Evolutionary conservation across 1,284 basidiomycete genomes (phyloP), one percentile per base, ranked within the genome.

Genomic region (Cryptococcus sp.): DNA sequence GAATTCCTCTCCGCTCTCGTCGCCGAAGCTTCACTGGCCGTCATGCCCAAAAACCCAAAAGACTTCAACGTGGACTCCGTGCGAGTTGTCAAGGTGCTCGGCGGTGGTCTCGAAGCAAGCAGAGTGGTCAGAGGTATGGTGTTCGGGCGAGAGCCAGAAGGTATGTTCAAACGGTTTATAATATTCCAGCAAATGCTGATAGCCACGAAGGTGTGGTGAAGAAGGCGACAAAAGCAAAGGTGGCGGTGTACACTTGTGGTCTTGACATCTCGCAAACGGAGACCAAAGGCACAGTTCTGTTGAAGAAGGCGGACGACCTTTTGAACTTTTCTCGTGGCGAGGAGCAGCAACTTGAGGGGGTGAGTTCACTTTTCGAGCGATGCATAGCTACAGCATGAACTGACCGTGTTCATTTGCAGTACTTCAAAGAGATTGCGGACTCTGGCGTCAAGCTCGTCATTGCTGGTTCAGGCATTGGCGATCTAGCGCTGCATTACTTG

Each of bases 31-130:
- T 89, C 93, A 1, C 80, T 94, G 48, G 84, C 87, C 10, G 88
- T 96, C 64, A 94, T 96, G 91, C 93, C 93, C 17, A 81, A 84
- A 20, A 91, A 93, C 65, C 86, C 88, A 5, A 88, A 88, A 73
- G 87, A 90, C 76, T 97, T 97, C 84, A 96, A 95, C 77, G 93
- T 99, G 37, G 96, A 99, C 80, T 96, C 95, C 64, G 91, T 99
- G 1, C 87, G 95, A 20, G 94, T 99, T 19, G 96, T 99, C 73
- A 99, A 99, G 81, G 97, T 99, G 66, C 89, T 99, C 86, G 96
- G 96, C 60, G 91, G 95, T 47, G 89, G 85, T 67, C 80, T 99
- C 19, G 79, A 86, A 11, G 84, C 83, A 38, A 96, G 93, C 77
- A 87, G 84, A 63, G 95, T 99, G 11, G 88, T 99, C 6, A 86